phyloP scores from a whole-genome alignment of 129 eudicot genomes.

The Solidago caesia region DNA sequence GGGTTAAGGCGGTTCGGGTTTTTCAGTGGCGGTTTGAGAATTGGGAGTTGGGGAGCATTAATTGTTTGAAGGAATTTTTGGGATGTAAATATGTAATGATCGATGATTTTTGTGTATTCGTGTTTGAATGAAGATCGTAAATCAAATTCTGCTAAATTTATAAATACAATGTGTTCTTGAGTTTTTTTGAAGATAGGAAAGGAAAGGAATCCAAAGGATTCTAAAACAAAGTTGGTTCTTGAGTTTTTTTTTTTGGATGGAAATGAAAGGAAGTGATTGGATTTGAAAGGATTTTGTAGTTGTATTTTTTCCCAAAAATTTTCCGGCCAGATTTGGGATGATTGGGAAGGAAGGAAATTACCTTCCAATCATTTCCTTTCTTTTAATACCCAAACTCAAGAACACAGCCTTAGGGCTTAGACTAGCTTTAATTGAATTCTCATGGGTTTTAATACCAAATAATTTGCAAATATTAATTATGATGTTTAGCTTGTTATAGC shows the following conservation, averaged over 20 bases:
- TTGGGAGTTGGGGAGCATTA: not conserved
- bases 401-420: constrained; percentile 7
- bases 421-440: constrained; percentile 4
- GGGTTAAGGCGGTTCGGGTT: constrained; percentile 16
- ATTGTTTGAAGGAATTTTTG: not conserved
- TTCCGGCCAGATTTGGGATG: no score
- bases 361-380: no score
- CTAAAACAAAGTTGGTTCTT: no score
- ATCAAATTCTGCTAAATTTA: not conserved
- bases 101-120: constrained; percentile 6
- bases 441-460: constrained; percentile 10
- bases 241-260: no score
- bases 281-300: no score
- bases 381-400: no score
- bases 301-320: no score
- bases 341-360: no score
- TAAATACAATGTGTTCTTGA: no score
- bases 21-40: not conserved
- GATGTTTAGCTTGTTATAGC: not conserved
- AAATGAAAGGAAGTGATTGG: no score
- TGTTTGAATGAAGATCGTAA: constrained; percentile 15
- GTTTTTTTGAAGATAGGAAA: no score
- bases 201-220: no score
- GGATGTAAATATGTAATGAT: not conserved
- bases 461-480: not conserved